Conservation (phyloP, 768 basidiomycete species). For the Pleurotus citrinopileatus region DNA sequence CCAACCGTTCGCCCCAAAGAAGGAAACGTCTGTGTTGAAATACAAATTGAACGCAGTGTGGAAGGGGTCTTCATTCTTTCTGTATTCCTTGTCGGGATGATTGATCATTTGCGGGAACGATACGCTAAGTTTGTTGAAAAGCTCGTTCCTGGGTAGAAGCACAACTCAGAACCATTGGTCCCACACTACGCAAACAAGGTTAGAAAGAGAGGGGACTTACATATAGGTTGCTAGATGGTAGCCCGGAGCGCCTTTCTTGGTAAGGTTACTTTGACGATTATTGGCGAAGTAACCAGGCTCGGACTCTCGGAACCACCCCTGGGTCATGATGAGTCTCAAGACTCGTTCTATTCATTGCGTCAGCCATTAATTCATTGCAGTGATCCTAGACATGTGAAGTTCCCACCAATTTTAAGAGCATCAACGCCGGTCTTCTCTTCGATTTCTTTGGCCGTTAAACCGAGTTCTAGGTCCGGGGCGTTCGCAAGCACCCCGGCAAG, state of each 20-base stretch:
- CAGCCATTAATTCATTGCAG: not conserved
- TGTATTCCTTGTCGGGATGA: slow-evolving; percentile 29
- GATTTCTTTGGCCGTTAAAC: slow-evolving; percentile 30
- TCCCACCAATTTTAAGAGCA: slow-evolving; percentile 30
- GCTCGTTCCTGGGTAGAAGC: slow-evolving; percentile 27
- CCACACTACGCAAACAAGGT: not conserved
- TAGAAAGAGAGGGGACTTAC: slow-evolving; percentile 16
- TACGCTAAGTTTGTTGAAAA: slow-evolving; percentile 31
- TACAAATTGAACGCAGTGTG: slow-evolving; percentile 37
- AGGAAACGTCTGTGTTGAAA: slow-evolving; percentile 31
- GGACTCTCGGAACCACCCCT: slow-evolving; percentile 35
- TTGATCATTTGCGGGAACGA: slow-evolving; percentile 32
- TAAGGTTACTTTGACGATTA: slow-evolving; percentile 32
- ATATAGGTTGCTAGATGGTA: slow-evolving; percentile 34
- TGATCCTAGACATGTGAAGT: not conserved
- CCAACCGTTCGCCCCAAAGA: slow-evolving; percentile 34
- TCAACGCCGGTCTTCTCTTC: slow-evolving; percentile 30
- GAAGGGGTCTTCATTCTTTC: slow-evolving; percentile 29
- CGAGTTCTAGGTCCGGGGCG: slow-evolving; percentile 27
- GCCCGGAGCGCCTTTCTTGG: slow-evolving; percentile 32
- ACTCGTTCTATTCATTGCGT: slow-evolving; percentile 31
- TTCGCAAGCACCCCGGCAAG: slow-evolving; percentile 28
- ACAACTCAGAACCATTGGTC: not conserved
- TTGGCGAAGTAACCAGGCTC: slow-evolving; percentile 35
- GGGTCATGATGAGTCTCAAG: slow-evolving; percentile 31